Evolutionary conservation across 169 alveolate species (phyloP).

Genomic region (Eimeria sp.): DNA sequence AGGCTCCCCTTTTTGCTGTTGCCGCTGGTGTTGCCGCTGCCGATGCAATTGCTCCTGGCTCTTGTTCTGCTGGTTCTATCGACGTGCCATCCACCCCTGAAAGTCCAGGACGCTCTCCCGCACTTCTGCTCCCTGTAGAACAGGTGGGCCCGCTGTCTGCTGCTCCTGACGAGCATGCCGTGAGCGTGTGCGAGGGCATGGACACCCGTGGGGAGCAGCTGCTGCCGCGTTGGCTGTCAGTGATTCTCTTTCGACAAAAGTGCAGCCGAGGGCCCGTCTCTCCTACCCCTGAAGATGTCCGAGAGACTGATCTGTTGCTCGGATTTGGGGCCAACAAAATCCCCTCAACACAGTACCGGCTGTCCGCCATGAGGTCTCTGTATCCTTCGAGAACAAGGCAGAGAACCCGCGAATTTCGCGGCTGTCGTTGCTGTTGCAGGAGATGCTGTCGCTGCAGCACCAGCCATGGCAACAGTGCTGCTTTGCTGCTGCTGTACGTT

Average conservation of each 20-base stretch:
- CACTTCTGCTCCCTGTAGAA: slow-evolving; percentile 9
- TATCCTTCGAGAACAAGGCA: slow-evolving; percentile 60
- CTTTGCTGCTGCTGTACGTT: slow-evolving; percentile 46
- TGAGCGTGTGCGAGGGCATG: neutral
- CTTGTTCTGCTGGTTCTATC: neutral
- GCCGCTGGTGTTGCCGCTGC: slow-evolving; percentile 2
- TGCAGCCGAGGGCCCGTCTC: neutral
- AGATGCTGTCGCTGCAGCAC: slow-evolving; percentile 69
- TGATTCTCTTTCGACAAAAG: neutral
- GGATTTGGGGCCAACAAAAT: slow-evolving; percentile 78
- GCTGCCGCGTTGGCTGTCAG: neutral
- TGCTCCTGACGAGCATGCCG: slow-evolving; percentile 26
- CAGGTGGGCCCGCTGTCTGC: slow-evolving; percentile 33
- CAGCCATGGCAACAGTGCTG: slow-evolving; percentile 59
- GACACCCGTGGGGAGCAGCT: neutral
- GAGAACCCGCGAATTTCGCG: slow-evolving; percentile 13
- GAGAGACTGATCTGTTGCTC: neutral
- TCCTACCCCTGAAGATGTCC: neutral
- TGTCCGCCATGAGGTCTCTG: slow-evolving; percentile 56
- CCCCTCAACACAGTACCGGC: slow-evolving; percentile 64
- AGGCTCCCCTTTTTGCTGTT: neutral
- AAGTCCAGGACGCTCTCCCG: neutral
- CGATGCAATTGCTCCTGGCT: neutral
- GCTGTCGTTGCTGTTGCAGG: slow-evolving; percentile 54
- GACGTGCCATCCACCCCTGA: neutral